These are phyloP conservation scores for Eurotiales sp. DNA, from an alignment of 2,329 filamentous ascomycete species.

Conservation along the genomic window DNA sequence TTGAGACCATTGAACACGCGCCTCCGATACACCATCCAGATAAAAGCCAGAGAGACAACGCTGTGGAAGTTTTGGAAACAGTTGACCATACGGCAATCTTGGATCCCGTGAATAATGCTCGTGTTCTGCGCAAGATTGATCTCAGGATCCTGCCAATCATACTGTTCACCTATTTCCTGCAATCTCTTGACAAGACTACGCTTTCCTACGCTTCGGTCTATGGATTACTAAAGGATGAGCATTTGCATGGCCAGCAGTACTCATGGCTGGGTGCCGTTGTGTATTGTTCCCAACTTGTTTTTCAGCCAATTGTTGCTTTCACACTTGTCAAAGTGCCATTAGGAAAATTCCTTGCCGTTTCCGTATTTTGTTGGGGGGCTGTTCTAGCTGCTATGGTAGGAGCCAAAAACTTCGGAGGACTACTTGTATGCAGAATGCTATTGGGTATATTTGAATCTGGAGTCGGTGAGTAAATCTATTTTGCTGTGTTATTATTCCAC, in stretches of 20 bases:
- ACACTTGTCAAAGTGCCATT: constrained; percentile 59
- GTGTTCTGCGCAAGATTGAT: constrained; percentile 51
- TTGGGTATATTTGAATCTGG: constrained; percentile 56
- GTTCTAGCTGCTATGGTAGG: constrained; percentile 52
- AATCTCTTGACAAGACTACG: constrained; percentile 58
- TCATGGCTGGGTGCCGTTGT: constrained; percentile 52
- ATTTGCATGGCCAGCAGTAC: constrained; percentile 55
- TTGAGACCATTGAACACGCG: background rate
- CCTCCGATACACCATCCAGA: background rate
- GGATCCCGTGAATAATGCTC: constrained; percentile 51
- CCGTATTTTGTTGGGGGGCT: constrained; percentile 52
- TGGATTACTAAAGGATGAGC: constrained; percentile 57
- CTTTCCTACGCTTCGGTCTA: constrained; percentile 61
- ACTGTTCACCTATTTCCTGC: constrained; percentile 32
- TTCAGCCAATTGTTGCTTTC: constrained; percentile 51
- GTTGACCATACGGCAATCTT: constrained; percentile 46
- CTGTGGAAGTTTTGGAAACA: constrained; percentile 47
- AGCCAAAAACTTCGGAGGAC: constrained; percentile 46
- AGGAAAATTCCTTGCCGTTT: constrained; percentile 55
- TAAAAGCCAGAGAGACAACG: constrained; percentile 40
- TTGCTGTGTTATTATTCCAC: background rate
- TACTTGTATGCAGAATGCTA: constrained; percentile 54
- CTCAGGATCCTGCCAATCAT: constrained; percentile 52
- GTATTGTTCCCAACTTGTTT: constrained; percentile 52
- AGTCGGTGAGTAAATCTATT: constrained; percentile 15